Base-by-base conservation (phyloP, 2,329 filamentous ascomycete genomes). In the Celoporthe dispersa region DNA sequence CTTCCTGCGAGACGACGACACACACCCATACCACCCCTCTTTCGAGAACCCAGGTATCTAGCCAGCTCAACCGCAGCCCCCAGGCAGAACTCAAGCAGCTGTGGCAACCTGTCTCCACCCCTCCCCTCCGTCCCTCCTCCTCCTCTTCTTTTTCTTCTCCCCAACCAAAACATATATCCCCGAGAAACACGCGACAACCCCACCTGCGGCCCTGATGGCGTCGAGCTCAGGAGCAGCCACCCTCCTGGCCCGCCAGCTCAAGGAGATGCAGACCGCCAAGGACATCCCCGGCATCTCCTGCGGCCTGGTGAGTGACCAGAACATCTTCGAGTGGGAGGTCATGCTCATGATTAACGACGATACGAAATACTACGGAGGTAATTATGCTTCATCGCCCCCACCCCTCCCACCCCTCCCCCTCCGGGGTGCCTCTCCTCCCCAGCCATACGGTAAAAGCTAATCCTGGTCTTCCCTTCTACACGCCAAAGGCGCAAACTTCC, bases 291-390 rank as follows among this genome's bases (percentile, higher is more conserved):
- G 95, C 67, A 97, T 98, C 78, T 98, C 94, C 72, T 97, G 94
- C 76, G 96, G 96, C 0, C 84, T 99, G 59, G 90, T 94, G 66
- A 90, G 91, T 76, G 92, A 92, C 80, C 92, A 84, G 82, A 97
- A 97, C 79, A 90, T 98, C 12, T 98, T 98, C 75, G 92, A 97
- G 84, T 99, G 96, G 96, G 94, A 98, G 81, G 94, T 98, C 28
- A 97, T 98, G 92, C 89, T 99, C 72, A 98, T 99, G 95, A 95
- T 98, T 74, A 94, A 90, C 73, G 94, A 98, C 76, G 94, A 97
- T 78, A 94, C 92, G 82, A 95, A 94, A 82, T 92, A 93, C 81
- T 98, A 98, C 76, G 94, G 94, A 76, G 94, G 94, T 95, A 82
- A 70, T 7, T 14, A 6, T 12, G 9, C 7, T 28, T 3, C 25